phyloP scores from a whole-genome alignment of 305 asterid species.

The Rubia tinctorum region DNA sequence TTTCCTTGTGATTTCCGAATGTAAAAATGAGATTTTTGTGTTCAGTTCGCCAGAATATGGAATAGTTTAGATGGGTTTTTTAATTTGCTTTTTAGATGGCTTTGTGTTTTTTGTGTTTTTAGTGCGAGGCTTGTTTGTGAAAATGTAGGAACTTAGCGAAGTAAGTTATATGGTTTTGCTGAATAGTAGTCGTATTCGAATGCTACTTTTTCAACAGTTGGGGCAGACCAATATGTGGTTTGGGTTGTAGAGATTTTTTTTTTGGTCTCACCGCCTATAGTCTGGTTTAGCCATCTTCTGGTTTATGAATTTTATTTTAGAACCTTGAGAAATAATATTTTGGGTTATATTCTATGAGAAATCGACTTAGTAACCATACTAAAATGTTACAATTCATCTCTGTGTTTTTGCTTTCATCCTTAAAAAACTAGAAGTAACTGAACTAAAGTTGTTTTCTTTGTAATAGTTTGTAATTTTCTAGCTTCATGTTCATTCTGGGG shows the following conservation, averaged over 20 bases:
- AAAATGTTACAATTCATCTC: background rate
- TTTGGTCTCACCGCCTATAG: background rate
- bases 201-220: background rate
- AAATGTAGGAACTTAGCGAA: background rate
- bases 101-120: background rate
- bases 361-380: background rate
- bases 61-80: background rate
- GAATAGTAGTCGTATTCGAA: background rate
- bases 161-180: background rate
- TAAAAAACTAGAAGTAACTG: background rate
- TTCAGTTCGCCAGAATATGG: background rate
- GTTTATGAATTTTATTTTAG: background rate
- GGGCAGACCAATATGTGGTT: background rate
- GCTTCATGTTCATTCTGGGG: background rate
- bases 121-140: background rate
- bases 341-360: background rate
- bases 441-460: background rate
- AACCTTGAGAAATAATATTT: background rate
- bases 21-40: background rate
- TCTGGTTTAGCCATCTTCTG: background rate
- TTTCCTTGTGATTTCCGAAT: background rate
- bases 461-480: background rate
- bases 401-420: background rate
- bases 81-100: slow-evolving; percentile 1
- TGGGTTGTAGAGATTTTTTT: background rate